These are phyloP conservation scores for Penicillium paneum DNA, from an alignment of 2,329 filamentous ascomycete species.

Conservation along the genomic window DNA sequence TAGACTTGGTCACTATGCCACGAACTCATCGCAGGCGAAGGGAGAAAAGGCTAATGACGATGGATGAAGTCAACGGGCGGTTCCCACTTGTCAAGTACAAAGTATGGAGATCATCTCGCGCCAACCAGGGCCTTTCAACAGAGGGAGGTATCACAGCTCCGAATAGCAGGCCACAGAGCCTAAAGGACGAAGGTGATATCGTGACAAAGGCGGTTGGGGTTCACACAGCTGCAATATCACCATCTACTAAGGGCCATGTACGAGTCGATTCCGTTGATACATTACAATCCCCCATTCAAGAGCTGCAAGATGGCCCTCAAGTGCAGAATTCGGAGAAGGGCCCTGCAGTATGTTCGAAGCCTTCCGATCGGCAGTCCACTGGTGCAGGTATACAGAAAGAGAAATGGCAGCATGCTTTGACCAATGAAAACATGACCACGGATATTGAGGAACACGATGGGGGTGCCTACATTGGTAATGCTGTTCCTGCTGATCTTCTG, in stretches of 20 bases:
- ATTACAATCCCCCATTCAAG: conserved; percentile 14
- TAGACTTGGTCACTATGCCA: conserved; percentile 82
- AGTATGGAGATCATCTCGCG: conserved; percentile 80
- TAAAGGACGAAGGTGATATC: conserved; percentile 61
- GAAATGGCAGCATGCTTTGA: conserved; percentile 28
- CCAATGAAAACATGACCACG: conserved; percentile 53
- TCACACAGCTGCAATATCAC: conserved; percentile 23
- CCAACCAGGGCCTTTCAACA: conserved; percentile 77
- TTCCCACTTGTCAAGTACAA: conserved; percentile 98
- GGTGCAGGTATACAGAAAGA: conserved; percentile 10
- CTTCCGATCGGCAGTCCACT: conserved; percentile 1
- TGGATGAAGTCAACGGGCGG: conserved; percentile 97
- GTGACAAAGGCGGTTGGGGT: conserved; percentile 23
- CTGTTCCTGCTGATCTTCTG: conserved; percentile 75
- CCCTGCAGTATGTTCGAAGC: not conserved
- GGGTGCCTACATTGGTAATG: conserved; percentile 73
- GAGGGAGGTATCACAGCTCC: conserved; percentile 77
- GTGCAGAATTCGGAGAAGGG: conserved; percentile 18
- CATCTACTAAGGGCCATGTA: conserved; percentile 19
- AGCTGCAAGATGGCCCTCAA: conserved; percentile 12
- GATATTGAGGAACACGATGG: conserved; percentile 64
- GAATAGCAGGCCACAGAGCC: conserved; percentile 66
- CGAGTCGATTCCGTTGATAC: conserved; percentile 11
- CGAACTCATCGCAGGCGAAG: conserved; percentile 78
- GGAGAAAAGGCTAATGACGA: conserved; percentile 98